Evolutionary conservation across 1,284 basidiomycete species (phyloP).

Genomic region (Kalmanozyma brasiliensis): DNA sequence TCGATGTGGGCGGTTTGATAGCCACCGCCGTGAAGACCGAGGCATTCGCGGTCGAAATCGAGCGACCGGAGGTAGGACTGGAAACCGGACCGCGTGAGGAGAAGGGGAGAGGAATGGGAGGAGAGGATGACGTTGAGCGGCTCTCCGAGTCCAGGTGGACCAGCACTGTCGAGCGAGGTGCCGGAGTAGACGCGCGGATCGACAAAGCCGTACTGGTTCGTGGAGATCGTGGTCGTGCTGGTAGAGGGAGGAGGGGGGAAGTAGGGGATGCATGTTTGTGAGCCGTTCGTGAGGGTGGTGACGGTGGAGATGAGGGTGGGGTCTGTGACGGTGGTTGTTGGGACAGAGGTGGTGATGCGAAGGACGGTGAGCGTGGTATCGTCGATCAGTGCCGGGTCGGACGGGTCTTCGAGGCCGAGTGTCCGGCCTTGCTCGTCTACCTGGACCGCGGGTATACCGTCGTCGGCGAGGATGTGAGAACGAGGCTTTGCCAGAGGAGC

Average conservation of each 20-base stretch:
- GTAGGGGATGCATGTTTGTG: constrained; percentile 25
- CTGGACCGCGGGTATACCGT: not conserved
- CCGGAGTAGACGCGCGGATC: constrained; percentile 55
- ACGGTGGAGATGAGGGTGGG: constrained; percentile 16
- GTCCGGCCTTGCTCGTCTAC: constrained; percentile 34
- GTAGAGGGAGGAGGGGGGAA: constrained; percentile 8
- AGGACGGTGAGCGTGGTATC: constrained; percentile 15
- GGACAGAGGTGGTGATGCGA: constrained; percentile 10
- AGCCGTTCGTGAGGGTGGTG: constrained; percentile 16
- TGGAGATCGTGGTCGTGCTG: constrained; percentile 2
- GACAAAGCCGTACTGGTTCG: constrained; percentile 45
- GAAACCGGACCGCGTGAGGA: constrained; percentile 59
- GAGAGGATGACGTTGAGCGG: constrained; percentile 65
- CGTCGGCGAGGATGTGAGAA: constrained; percentile 4
- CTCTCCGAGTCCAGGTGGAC: constrained; percentile 51
- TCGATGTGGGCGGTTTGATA: constrained; percentile 53
- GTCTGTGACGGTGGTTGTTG: constrained; percentile 14
- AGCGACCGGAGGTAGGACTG: constrained; percentile 55
- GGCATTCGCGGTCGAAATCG: constrained; percentile 64
- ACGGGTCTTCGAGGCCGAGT: constrained; percentile 47
- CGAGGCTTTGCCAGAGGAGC: no score
- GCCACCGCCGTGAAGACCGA: constrained; percentile 58
- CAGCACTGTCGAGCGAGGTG: constrained; percentile 45
- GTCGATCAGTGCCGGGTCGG: constrained; percentile 36
- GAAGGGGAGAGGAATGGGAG: constrained; percentile 40